phyloP scores from a whole-genome alignment of 192 early-diverging fungal species.

The Backusella liffmaniae region DNA sequence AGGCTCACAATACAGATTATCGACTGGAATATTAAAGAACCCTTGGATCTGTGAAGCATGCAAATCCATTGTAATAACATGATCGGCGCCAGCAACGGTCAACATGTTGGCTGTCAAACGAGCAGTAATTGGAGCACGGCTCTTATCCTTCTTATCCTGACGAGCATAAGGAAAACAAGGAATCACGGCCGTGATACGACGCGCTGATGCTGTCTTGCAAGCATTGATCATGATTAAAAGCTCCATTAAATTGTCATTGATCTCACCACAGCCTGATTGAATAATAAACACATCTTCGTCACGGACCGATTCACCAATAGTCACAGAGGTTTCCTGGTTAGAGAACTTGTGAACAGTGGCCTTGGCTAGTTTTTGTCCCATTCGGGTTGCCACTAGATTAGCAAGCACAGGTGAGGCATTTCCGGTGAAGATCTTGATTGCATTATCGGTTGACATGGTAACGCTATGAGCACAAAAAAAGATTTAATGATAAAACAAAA shows the following conservation, averaged over 20 bases:
- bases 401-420: constrained; percentile 94
- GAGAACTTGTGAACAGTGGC: constrained; percentile 94
- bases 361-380: constrained; percentile 87
- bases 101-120: constrained; percentile 96
- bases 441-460: constrained; percentile 60
- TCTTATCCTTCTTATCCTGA: constrained; percentile 99
- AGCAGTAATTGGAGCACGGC: constrained; percentile 91
- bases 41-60: constrained; percentile 94
- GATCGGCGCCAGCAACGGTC: constrained; percentile 92
- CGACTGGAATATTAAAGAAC: constrained; percentile 92
- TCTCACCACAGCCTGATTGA: constrained; percentile 84
- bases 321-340: constrained; percentile 84
- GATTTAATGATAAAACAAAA: neutral
- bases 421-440: constrained; percentile 95
- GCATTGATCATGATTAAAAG: constrained; percentile 96
- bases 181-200: constrained; percentile 91
- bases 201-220: constrained; percentile 85
- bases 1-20: constrained; percentile 93
- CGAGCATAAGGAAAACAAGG: constrained; percentile 98
- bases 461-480: neutral
- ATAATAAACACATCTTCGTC: constrained; percentile 96
- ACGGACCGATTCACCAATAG: constrained; percentile 88
- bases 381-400: constrained; percentile 85
- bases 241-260: constrained; percentile 95
- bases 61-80: constrained; percentile 97